These are phyloP conservation scores for Phytophthora melonis DNA, from an alignment of 352 stramenopile species.

Conservation along the genomic window DNA sequence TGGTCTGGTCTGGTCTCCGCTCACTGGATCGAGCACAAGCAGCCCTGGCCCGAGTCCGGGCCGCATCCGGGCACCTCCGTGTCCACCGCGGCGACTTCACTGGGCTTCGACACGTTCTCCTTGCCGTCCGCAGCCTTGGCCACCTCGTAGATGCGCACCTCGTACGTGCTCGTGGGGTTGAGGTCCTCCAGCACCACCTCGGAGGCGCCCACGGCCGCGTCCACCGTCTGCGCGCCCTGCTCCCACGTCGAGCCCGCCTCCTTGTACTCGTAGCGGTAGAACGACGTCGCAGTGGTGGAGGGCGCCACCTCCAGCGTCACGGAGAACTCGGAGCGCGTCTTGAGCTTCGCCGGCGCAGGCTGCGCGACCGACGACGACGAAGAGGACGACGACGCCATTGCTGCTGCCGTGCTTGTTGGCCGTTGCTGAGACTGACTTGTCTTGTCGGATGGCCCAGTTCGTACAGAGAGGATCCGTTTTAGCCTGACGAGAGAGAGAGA, in stretches of 20 bases:
- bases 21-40: slow-evolving; percentile 65
- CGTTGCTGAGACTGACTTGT: no score
- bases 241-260: slow-evolving; percentile 62
- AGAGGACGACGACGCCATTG: no score
- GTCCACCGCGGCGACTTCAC: slow-evolving; percentile 84
- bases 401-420: not conserved
- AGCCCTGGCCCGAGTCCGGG: slow-evolving; percentile 57
- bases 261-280: slow-evolving; percentile 81
- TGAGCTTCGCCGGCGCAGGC: slow-evolving; percentile 75
- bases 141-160: slow-evolving; percentile 83
- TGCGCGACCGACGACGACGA: slow-evolving; percentile 18
- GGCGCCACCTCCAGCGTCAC: slow-evolving; percentile 72
- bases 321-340: slow-evolving; percentile 83
- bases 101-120: slow-evolving; percentile 62
- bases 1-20: not conserved
- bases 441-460: not conserved
- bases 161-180: slow-evolving; percentile 90
- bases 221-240: slow-evolving; percentile 41
- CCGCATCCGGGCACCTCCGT: slow-evolving; percentile 88
- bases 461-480: not conserved
- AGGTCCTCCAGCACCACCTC: slow-evolving; percentile 85
- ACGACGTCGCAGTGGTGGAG: slow-evolving; percentile 22
- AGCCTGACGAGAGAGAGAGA: not conserved
- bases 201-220: slow-evolving; percentile 48
- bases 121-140: slow-evolving; percentile 43